Evolutionary conservation across 495 filamentous ascomycete species (phyloP).

Genomic region (Neurospora hispaniola): DNA sequence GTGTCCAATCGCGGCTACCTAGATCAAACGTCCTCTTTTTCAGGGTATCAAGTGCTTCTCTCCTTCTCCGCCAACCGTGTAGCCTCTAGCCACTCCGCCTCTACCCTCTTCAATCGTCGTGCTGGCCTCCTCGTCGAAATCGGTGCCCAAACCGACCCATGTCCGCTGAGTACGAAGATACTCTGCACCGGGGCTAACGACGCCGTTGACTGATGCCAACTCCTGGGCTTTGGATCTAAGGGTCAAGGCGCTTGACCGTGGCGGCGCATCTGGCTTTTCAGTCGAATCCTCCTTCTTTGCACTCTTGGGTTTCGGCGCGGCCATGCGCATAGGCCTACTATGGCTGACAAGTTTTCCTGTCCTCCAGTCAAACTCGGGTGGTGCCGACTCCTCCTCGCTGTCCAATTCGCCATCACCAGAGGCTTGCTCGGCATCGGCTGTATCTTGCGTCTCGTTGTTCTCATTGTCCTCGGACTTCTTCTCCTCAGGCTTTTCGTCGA

Average conservation of each 20-base stretch:
- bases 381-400: conserved; percentile 41
- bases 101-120: conserved; percentile 70
- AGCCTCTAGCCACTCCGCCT: conserved; percentile 83
- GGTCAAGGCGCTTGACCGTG: conserved; percentile 35
- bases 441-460: conserved; percentile 7
- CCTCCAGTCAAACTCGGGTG: conserved; percentile 85
- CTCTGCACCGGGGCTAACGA: conserved; percentile 83
- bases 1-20: neutral
- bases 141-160: conserved; percentile 87
- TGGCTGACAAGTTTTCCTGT: conserved; percentile 79
- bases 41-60: conserved; percentile 7
- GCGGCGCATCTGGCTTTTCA: conserved; percentile 2
- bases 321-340: conserved; percentile 61
- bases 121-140: conserved; percentile 60
- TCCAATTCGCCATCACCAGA: conserved; percentile 11
- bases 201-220: conserved; percentile 64
- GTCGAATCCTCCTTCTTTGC: conserved; percentile 7
- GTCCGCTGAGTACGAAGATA: conserved; percentile 71
- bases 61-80: conserved; percentile 56
- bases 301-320: neutral
- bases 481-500: neutral
- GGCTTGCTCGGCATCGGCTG: conserved; percentile 5
- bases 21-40: neutral
- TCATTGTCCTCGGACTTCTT: conserved; percentile 1
- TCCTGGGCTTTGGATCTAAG: conserved; percentile 52